Percentiles rank a stretch among this genome's conserved stretches.
Conservation (phyloP, 1,284 basidiomycete genomes). For the Tilletia indica region DNA sequence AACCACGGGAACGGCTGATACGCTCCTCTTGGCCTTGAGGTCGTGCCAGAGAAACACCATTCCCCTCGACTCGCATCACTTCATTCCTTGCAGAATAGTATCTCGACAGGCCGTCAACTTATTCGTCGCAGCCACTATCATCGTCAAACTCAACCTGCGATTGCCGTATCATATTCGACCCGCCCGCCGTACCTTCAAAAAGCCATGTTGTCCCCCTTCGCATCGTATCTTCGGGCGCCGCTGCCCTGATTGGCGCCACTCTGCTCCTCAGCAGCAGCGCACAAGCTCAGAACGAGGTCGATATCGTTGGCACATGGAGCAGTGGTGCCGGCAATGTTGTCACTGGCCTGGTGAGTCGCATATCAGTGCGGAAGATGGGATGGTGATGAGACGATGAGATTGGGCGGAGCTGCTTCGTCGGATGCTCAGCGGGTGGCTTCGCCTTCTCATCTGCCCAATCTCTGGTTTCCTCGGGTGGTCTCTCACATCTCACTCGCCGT, state of each 20-base stretch:
- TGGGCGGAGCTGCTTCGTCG: not conserved
- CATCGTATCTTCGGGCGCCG: constrained; percentile 2
- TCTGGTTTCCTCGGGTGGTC: not conserved
- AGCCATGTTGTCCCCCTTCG: not conserved
- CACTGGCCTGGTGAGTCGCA: constrained; percentile 40
- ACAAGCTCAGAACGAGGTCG: constrained; percentile 22
- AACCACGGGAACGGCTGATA: too few species aligned
- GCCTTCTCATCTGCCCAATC: not conserved
- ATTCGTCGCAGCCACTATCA: too few species aligned
- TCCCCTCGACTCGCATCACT: too few species aligned
- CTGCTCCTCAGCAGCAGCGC: not conserved
- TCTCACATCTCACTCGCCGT: too few species aligned
- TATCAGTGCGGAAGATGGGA: not conserved
- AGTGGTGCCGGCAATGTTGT: constrained; percentile 42
- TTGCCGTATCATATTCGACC: not conserved
- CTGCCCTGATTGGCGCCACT: constrained; percentile 2
- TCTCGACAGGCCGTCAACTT: too few species aligned
- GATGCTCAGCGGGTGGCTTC: not conserved
- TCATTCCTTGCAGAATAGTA: too few species aligned
- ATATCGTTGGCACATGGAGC: constrained; percentile 47
- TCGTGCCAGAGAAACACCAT: too few species aligned
- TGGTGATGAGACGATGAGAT: constrained; percentile 4
- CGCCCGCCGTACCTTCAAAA: not conserved
- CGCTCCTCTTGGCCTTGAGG: too few species aligned
- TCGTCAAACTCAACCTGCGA: too few species aligned